Evolutionary conservation across 306 rosid genomes (phyloP), one percentile per base, ranked within the genome.

Genomic region (Cicer arietinum): DNA sequence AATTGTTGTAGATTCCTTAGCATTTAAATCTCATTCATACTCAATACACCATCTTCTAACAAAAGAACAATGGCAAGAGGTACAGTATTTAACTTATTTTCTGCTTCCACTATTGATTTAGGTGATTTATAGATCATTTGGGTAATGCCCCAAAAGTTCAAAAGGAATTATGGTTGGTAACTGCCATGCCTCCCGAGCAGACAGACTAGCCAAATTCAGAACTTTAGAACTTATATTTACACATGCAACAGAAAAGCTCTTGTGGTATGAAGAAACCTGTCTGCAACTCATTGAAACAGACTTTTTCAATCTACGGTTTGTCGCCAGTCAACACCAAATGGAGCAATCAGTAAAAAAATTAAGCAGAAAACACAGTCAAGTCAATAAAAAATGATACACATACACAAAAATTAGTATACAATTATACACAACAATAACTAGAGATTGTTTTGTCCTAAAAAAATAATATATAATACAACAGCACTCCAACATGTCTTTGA

Each of bases 381-480:
- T 58, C 14, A 59, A 59, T 8, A 30, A 59, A 6, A 50, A 50
- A n/a, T 50, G 18, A 13, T 51, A 51, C 6, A 51, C 7, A 51
- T 0, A 16, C 59, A 54, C 12, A 54, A 17, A 53, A 62, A 61
- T 3, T n/a, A 61, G 3, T n/a, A 8, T 39, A 48, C 14, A 10
- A 4, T 10, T 47, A 47, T 47, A 7, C 68, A 62, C 47, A 40
- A 4, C 47, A 62, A 0, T 8, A 40, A 39, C 47, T 14, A 40
- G 47, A 14, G 22, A 39, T 14, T 62, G 65, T 59, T 11, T 11
- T 59, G 25, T 39, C 40, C 46, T 39, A 45, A 50, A 50, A 30
- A 30, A 30, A 30, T 30, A 30, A 30, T 54, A 30, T 59, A 75
- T 16, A 51, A 16, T 58, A 69, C 71, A 77, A 58, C 10, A 18